These are phyloP conservation scores for Pulicaria dysenterica DNA, from an alignment of 129 eudicot genomes.

Conservation along the genomic window DNA sequence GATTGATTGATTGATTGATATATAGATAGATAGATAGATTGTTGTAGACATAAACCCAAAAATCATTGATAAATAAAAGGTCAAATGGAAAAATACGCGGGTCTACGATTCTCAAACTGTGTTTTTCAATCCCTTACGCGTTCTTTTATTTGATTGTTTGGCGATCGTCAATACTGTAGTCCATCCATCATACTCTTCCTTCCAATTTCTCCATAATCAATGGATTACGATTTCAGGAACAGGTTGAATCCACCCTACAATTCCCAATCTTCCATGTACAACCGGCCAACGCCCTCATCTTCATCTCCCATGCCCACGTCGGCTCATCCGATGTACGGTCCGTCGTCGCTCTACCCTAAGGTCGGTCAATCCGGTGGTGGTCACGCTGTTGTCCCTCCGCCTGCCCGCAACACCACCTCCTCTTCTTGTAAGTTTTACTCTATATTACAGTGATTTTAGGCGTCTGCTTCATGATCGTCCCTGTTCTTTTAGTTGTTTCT, in stretches of 20 bases:
- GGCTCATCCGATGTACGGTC: slow-evolving; percentile 53
- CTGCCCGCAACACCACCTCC: slow-evolving; percentile 42
- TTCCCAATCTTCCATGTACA: slow-evolving; percentile 43
- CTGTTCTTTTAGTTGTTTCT: slow-evolving; percentile 1
- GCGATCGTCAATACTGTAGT: background rate
- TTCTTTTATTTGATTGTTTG: background rate
- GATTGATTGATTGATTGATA: too few relatives aligned
- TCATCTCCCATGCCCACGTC: slow-evolving; percentile 24
- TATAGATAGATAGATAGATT: too few relatives aligned
- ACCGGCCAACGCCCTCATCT: slow-evolving; percentile 30
- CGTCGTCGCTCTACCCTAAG: slow-evolving; percentile 59
- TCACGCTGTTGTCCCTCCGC: slow-evolving; percentile 39
- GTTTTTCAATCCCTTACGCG: slow-evolving; percentile 1
- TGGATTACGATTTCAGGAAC: slow-evolving; percentile 89
- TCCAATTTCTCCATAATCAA: slow-evolving; percentile 16
- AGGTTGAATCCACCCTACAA: slow-evolving; percentile 46
- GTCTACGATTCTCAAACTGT: background rate
- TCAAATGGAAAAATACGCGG: background rate
- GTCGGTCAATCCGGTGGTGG: slow-evolving; percentile 49
- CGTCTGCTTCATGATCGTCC: background rate
- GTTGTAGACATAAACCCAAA: too few relatives aligned
- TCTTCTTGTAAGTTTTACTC: slow-evolving; percentile 45
- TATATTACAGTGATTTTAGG: background rate
- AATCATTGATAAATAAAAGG: background rate
- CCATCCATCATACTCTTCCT: background rate